Evolutionary conservation across 495 filamentous ascomycete species (phyloP).

Genomic region (Aspergillus campestris): DNA sequence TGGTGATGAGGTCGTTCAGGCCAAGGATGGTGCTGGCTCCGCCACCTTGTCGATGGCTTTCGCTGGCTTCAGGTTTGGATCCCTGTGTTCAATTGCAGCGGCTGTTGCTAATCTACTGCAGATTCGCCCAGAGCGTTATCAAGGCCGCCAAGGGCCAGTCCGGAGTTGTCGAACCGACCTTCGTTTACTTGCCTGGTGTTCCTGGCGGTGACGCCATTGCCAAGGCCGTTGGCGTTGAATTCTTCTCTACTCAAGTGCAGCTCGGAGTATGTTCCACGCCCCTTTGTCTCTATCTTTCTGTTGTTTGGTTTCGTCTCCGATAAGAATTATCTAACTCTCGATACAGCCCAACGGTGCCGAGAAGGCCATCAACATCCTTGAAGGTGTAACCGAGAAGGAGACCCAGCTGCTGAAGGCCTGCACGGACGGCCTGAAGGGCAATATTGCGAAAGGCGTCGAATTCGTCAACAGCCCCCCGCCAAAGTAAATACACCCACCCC

Average conservation of each 20-base stretch:
- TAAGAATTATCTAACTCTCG: conserved; percentile 3
- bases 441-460: conserved; percentile 86
- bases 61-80: conserved; percentile 75
- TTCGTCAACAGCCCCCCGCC: conserved; percentile 78
- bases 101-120: conserved; percentile 30
- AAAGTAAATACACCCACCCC: conserved; percentile 48
- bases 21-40: conserved; percentile 91
- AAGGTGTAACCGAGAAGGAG: conserved; percentile 66
- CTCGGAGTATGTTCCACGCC: conserved; percentile 67
- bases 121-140: conserved; percentile 88
- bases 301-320: too few relatives aligned
- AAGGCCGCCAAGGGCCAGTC: conserved; percentile 82
- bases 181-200: conserved; percentile 86
- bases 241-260: conserved; percentile 91
- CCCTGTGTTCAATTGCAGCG: not conserved
- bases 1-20: conserved; percentile 96
- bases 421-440: conserved; percentile 71
- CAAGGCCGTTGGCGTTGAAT: conserved; percentile 77
- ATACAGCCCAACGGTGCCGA: conserved; percentile 69
- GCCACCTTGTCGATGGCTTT: conserved; percentile 98
- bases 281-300: not conserved
- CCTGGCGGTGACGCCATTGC: conserved; percentile 75
- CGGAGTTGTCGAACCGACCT: conserved; percentile 88
- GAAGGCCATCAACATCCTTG: conserved; percentile 73
- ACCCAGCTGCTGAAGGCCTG: conserved; percentile 73